A percentile compares a stretch with the other conserved stretches of the same genome.
These are phyloP conservation scores for Buddleja alternifolia DNA, from an alignment of 257 asterid species.

Conservation along the genomic window DNA sequence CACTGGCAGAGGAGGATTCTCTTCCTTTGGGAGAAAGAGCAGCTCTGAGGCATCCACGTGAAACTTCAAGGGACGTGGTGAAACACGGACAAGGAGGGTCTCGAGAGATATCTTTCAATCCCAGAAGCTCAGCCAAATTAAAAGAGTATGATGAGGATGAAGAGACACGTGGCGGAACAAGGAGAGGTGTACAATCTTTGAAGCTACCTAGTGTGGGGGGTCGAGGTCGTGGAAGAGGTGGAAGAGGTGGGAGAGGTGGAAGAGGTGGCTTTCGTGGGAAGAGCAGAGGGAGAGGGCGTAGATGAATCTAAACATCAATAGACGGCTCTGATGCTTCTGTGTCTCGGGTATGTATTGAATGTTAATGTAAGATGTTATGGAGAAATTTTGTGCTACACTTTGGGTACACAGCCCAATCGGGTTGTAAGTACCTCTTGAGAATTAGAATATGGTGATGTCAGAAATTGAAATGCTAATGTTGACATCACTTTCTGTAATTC, in stretches of 20 bases:
- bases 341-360: too few relatives aligned
- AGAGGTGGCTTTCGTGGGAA: slow-evolving; percentile 34
- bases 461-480: too few relatives aligned
- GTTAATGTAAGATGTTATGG: too few relatives aligned
- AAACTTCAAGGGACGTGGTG: slow-evolving; percentile 43
- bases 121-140: slow-evolving; percentile 60
- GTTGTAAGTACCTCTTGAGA: too few relatives aligned
- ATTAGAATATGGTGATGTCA: too few relatives aligned
- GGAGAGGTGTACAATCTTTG: slow-evolving; percentile 76
- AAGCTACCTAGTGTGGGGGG: slow-evolving; percentile 48
- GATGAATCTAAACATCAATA: slow-evolving; percentile 7
- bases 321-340: too few relatives aligned
- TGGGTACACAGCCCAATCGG: too few relatives aligned
- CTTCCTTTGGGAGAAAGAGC: slow-evolving; percentile 84
- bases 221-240: slow-evolving; percentile 52
- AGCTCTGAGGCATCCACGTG: slow-evolving; percentile 40
- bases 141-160: slow-evolving; percentile 63
- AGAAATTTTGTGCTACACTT: too few relatives aligned
- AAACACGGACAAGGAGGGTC: slow-evolving; percentile 86
- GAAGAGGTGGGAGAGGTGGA: slow-evolving; percentile 48
- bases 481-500: too few relatives aligned
- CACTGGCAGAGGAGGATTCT: slow-evolving; percentile 77
- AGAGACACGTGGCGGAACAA: slow-evolving; percentile 48
- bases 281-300: slow-evolving; percentile 46
- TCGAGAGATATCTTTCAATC: slow-evolving; percentile 75